phyloP scores from a whole-genome alignment of 2,329 filamentous ascomycete species.

The Fusarium lyarnte region DNA sequence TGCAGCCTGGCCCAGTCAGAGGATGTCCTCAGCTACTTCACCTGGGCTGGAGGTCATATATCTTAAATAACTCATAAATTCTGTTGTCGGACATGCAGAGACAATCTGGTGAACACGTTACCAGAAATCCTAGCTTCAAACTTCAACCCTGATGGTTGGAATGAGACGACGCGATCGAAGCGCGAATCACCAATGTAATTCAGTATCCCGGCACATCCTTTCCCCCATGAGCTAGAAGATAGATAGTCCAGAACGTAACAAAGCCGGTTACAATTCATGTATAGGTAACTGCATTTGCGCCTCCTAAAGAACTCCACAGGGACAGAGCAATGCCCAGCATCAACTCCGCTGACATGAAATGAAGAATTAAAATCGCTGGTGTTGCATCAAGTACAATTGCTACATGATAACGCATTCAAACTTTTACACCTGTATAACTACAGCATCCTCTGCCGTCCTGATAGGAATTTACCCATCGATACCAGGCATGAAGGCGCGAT shows the following conservation, averaged over 20 bases:
- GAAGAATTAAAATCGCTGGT: not conserved
- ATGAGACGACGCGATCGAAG: not conserved
- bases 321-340: not conserved
- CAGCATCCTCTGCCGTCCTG: not conserved
- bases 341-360: not conserved
- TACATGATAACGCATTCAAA: not conserved
- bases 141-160: not conserved
- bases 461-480: constrained; percentile 27
- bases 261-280: no score
- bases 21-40: not conserved
- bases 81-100: not conserved
- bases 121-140: not conserved
- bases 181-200: not conserved
- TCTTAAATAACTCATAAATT: not conserved
- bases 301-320: accelerated
- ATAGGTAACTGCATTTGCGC: no score
- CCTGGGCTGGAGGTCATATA: accelerated
- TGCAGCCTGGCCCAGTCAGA: not conserved
- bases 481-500: constrained; percentile 8
- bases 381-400: not conserved
- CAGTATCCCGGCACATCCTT: no score
- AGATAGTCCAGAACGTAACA: no score
- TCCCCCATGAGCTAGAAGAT: no score
- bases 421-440: not conserved
- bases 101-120: not conserved